Evolutionary conservation across 495 filamentous ascomycete genomes (phyloP).

Genomic region (Thozetella sp.): DNA sequence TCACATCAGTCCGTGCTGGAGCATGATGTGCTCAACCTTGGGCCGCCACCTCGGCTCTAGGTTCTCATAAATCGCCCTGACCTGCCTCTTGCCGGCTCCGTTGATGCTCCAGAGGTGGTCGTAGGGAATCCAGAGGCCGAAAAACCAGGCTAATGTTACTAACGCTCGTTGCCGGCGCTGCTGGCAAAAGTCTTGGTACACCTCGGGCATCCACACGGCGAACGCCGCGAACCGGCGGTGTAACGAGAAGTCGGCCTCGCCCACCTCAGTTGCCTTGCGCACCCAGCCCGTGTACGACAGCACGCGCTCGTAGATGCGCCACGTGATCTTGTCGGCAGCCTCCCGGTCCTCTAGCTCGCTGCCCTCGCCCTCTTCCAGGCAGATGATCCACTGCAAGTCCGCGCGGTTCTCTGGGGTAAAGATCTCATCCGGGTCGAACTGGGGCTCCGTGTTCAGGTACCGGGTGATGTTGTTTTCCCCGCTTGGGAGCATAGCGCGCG

Average conservation of each 20-base stretch:
- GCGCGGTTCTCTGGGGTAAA: conserved; percentile 20
- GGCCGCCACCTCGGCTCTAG: conserved; percentile 35
- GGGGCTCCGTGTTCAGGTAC: conserved; percentile 22
- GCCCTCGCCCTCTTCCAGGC: conserved; percentile 15
- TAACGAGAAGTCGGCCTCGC: conserved; percentile 25
- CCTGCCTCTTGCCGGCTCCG: conserved; percentile 36
- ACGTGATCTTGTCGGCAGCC: conserved; percentile 24
- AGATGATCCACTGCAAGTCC: conserved; percentile 28
- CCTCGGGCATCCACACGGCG: conserved; percentile 31
- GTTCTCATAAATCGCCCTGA: conserved; percentile 38
- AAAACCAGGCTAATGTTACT: conserved; percentile 39
- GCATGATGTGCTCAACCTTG: conserved; percentile 33
- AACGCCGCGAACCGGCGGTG: conserved; percentile 36
- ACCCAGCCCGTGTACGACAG: conserved; percentile 34
- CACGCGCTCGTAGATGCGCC: conserved; percentile 27
- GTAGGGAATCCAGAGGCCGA: conserved; percentile 29
- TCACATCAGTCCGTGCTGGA: conserved; percentile 5
- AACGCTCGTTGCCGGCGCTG: conserved; percentile 39
- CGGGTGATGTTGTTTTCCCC: conserved; percentile 13
- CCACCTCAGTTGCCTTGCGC: conserved; percentile 18
- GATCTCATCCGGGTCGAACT: conserved; percentile 18
- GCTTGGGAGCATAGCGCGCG: conserved; percentile 13
- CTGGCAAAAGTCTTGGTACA: conserved; percentile 30
- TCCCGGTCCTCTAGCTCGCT: conserved; percentile 24
- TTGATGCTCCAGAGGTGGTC: conserved; percentile 40